Base-by-base conservation (phyloP, 345 rosid genomes). In the Syzygium jambos region DNA sequence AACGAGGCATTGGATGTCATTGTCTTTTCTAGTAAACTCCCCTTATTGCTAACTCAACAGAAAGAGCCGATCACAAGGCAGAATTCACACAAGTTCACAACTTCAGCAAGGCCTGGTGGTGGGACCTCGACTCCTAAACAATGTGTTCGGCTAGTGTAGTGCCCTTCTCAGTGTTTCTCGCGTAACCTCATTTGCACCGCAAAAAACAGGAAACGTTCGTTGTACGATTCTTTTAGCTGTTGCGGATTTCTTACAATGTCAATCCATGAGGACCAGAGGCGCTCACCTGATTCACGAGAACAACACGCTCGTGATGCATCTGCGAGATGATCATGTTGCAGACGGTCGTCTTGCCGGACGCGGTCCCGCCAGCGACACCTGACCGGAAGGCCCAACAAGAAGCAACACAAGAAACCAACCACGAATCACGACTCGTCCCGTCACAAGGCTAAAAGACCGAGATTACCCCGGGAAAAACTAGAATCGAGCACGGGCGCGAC, bases 311-410 rank as follows among this genome's bases (percentile, higher is more conserved):
- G 90, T 94, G 97, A 59, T 90, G 96, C 86, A 97, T 95, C 90
- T 94, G 98, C n/a, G 98, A 92, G 84, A 97, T 95, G n/a, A 97
- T 96, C 96, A 95, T 92, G 88, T 96, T 94, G 91, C 99, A 96
- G 11, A 97, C 98, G 6, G 98, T 97, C 27, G 98, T 97, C 87
- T 96, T 96, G n/a, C 98, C 98, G 4, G 98, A 97, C 56, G 99
- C 98, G 49, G 97, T 96, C 59, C 98, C 98, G 5, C 98, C 98
- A 51, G 97, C 97, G 85, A 97, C 99, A 85, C 98, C 98, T 96
- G 87, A 82, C 86, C 38, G 52, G 52, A 68, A 87, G 57, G 3
- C 83, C 63, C n/a, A 51, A 34, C 57, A 84, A 29, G 65, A 29
- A 59, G 9, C 46, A 84, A 73, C 13, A 34, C 46, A 17, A 68